These are phyloP conservation scores for Tagetes erecta DNA, from an alignment of 129 eudicot species.

Conservation along the genomic window DNA sequence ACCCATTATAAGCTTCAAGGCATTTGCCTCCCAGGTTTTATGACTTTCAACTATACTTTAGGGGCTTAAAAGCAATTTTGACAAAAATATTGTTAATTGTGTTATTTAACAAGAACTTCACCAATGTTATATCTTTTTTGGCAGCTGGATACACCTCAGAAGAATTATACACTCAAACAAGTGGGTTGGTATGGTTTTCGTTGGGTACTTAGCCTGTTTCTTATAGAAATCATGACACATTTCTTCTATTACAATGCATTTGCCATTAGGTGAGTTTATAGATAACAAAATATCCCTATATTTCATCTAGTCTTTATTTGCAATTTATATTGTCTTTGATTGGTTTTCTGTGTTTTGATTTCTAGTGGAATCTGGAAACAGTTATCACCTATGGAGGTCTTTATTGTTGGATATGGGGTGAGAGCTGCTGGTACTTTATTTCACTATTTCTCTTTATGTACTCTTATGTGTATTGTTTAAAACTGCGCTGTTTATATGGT, in stretches of 20 bases:
- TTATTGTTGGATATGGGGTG: conserved; percentile 98
- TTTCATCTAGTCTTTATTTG: not conserved
- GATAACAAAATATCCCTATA: not conserved
- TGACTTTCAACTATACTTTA: conserved; percentile 7
- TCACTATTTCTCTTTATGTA: conserved; percentile 14
- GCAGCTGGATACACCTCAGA: conserved; percentile 88
- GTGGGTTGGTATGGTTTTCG: conserved; percentile 90
- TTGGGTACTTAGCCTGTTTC: conserved; percentile 64
- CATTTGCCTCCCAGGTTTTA: conserved; percentile 82
- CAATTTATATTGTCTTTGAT: not conserved
- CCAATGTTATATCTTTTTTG: conserved; percentile 20
- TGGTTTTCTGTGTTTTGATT: conserved; percentile 16
- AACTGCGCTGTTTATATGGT: not conserved
- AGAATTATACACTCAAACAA: conserved; percentile 51
- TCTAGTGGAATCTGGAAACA: conserved; percentile 85
- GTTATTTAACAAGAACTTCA: conserved; percentile 15
- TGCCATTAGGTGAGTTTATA: conserved; percentile 67
- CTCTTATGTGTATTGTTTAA: not conserved
- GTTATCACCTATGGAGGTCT: conserved; percentile 82
- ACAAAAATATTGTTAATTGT: not conserved
- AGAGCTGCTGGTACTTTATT: conserved; percentile 46
- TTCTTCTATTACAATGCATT: conserved; percentile 89
- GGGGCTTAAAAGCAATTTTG: not conserved
- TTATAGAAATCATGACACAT: conserved; percentile 90
- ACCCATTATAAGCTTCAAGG: conserved; percentile 82